A percentile compares a stretch with the other conserved stretches of the same genome.
Conservation (phyloP, 495 filamentous ascomycete species). For the Beverwykella pulmonaria region DNA sequence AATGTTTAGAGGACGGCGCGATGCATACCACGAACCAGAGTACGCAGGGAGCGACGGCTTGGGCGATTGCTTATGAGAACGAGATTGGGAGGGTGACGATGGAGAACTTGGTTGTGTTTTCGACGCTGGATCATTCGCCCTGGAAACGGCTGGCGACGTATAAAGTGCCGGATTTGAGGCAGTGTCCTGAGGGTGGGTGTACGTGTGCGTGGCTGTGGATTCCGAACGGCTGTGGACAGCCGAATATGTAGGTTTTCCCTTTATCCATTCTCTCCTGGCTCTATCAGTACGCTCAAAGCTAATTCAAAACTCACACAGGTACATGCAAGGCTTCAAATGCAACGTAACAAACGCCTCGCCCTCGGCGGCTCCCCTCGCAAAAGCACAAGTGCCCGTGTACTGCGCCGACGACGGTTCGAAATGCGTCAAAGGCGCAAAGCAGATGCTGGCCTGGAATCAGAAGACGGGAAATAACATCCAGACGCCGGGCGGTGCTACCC, state of each 20-base stretch:
- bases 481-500: conserved; percentile 41
- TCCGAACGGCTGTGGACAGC: conserved; percentile 53
- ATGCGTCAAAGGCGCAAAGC: conserved; percentile 58
- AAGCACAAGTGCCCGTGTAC: conserved; percentile 49
- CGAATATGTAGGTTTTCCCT: conserved; percentile 45
- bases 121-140: conserved; percentile 53
- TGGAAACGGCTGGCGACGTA: conserved; percentile 57
- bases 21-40: conserved; percentile 53
- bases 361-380: conserved; percentile 44
- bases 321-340: conserved; percentile 61
- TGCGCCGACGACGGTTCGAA: conserved; percentile 50
- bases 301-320: conserved; percentile 6
- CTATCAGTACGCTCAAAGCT: background rate
- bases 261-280: background rate
- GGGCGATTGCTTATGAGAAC: conserved; percentile 57
- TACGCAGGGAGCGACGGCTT: conserved; percentile 55
- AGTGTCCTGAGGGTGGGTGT: conserved; percentile 56
- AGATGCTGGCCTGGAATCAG: conserved; percentile 59
- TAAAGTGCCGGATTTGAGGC: conserved; percentile 51
- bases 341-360: conserved; percentile 53
- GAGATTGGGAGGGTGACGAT: conserved; percentile 53
- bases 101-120: conserved; percentile 58
- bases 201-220: conserved; percentile 63
- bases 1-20: conserved; percentile 44
- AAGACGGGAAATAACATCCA: conserved; percentile 49